Base-by-base conservation (phyloP, 148 eudicot species). In the Rhododendron simsii region DNA sequence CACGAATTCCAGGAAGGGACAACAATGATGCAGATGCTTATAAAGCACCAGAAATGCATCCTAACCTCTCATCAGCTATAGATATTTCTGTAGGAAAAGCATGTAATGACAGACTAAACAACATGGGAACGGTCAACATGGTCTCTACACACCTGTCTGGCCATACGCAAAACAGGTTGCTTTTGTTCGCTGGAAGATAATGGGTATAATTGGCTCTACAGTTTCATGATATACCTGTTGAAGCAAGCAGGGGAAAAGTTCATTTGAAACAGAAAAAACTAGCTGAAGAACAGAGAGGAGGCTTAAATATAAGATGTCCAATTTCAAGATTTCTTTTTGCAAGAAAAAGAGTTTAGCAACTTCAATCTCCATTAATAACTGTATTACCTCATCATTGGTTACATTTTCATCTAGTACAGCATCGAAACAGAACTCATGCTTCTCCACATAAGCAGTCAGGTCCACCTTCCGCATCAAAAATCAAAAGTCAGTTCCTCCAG, bases 131-230 rank as follows among this genome's bases (percentile, higher is more conserved):
- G 50, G 76, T 77, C 41, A 87, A 85, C 78, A 81, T n/a, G 84
- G 75, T 84, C 35, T 71, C 73, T 74, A 86, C 87, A 18, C 84
- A 97, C 99, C 99, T 90, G 99, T 97, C 90, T 97, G 99, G 81
- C 99, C 99, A 90, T 95, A 97, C 26, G 99, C 99, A 91, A 97
- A 97, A 91, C 99, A 97, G 76, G 99, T 97, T 81, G 99, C 99
- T 90, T 97, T 97, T 45, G 98, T 95, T 51, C 96, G 90, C 90
- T 93, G 98, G 88, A 96, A 97, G 67, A 97, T 95, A 87, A 87
- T 92, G 48, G 99, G 99, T 81, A 97, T 95, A 51, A 97, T 94
- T 81, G 98, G 99, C 91, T 94, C 91, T 75, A 97, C 98, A 78
- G 99, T 97, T 50, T 61, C 92, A 57, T 92, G 92, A 87, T 97